A percentile compares a stretch with the other conserved stretches of the same genome.
Conservation (phyloP, 2,329 filamentous ascomycete species). For the Stromatinia cepivora region DNA sequence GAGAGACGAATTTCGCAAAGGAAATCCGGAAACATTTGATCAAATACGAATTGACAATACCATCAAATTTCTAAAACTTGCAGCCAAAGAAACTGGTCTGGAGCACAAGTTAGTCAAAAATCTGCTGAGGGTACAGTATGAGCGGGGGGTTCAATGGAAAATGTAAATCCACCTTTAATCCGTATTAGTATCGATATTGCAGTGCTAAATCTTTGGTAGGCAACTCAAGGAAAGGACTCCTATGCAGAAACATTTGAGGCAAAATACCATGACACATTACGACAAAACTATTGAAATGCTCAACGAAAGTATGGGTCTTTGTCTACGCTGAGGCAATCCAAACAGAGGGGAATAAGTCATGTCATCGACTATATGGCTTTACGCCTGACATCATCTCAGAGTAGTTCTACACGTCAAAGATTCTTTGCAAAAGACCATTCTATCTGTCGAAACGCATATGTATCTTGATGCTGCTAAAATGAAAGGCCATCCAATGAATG, state of each 20-base stretch:
- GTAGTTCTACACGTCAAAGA: background rate
- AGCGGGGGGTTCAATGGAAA: slow-evolving; percentile 24
- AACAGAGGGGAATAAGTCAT: background rate
- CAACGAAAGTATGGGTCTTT: slow-evolving; percentile 70
- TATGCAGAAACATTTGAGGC: slow-evolving; percentile 29
- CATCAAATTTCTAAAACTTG: slow-evolving; percentile 67
- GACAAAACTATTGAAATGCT: slow-evolving; percentile 71
- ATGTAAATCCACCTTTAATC: slow-evolving; percentile 1
- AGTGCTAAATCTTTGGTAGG: background rate
- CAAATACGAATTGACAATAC: slow-evolving; percentile 60
- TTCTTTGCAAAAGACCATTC: background rate
- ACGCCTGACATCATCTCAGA: background rate
- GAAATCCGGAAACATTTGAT: slow-evolving; percentile 50
- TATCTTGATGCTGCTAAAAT: background rate
- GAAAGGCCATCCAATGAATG: background rate
- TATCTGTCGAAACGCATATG: background rate
- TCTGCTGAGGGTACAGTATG: slow-evolving; percentile 51
- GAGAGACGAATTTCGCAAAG: slow-evolving; percentile 57
- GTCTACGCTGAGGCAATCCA: slow-evolving; percentile 50
- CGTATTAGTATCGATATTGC: background rate
- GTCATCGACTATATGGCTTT: background rate
- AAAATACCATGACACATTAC: slow-evolving; percentile 54
- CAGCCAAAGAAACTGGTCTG: slow-evolving; percentile 61
- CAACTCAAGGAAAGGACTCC: slow-evolving; percentile 9
- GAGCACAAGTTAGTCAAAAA: slow-evolving; percentile 75